Conservation (phyloP, 2,329 filamentous ascomycete species). For the Albifimbria verrucaria region DNA sequence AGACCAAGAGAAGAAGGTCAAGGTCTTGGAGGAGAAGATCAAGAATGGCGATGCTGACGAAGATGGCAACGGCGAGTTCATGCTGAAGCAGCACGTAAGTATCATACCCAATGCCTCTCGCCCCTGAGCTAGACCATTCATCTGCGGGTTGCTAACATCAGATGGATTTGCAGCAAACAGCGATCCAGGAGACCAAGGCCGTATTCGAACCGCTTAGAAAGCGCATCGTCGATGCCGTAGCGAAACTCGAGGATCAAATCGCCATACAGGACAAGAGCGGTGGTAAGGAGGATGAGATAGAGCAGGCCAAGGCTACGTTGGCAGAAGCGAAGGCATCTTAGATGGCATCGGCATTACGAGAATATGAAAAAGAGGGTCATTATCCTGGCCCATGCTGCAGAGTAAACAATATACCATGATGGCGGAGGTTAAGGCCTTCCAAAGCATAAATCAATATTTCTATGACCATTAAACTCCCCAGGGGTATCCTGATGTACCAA, state of each 20-base stretch:
- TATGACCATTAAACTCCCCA: neutral
- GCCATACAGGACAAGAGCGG: slow-evolving; percentile 56
- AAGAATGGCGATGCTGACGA: slow-evolving; percentile 46
- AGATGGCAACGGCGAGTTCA: slow-evolving; percentile 73
- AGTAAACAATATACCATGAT: neutral
- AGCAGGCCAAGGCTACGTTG: slow-evolving; percentile 53
- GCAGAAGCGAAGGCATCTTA: slow-evolving; percentile 40
- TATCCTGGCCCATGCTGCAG: too few relatives aligned
- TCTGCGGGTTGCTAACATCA: too few relatives aligned
- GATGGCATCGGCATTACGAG: slow-evolving; percentile 7
- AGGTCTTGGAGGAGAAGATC: slow-evolving; percentile 62
- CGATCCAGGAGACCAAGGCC: slow-evolving; percentile 81
- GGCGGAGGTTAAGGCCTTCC: neutral
- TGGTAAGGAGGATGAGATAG: slow-evolving; percentile 45
- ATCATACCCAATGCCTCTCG: too few relatives aligned
- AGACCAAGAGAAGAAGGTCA: slow-evolving; percentile 69
- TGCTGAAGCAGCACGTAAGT: slow-evolving; percentile 81
- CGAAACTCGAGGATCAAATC: slow-evolving; percentile 72
- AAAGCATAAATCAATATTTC: too few relatives aligned
- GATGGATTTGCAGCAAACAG: slow-evolving; percentile 65
- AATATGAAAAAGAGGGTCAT: too few relatives aligned
- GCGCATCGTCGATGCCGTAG: slow-evolving; percentile 69
- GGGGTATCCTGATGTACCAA: slow-evolving; percentile 15
- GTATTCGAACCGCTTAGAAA: slow-evolving; percentile 70
- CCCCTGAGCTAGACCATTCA: too few relatives aligned